Percentiles rank a stretch among this genome's conserved stretches.
Conservation (phyloP, 345 rosid genomes). For the Rubroshorea leprosula region DNA sequence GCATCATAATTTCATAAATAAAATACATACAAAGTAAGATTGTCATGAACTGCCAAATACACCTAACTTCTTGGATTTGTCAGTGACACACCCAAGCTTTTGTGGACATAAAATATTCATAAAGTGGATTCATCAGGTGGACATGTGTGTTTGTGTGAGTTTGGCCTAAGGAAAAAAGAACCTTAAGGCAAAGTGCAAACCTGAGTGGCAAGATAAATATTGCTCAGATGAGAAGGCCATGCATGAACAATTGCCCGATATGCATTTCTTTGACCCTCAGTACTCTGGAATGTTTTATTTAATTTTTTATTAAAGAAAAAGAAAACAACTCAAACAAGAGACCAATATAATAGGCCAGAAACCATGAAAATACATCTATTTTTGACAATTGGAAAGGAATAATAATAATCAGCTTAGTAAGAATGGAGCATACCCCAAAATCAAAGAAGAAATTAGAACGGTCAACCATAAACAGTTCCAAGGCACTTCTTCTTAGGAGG, state of each 20-base stretch:
- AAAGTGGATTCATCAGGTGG: not conserved
- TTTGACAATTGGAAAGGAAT: slow-evolving; percentile 2
- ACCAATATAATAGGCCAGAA: slow-evolving; percentile 6
- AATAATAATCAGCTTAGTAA: slow-evolving; percentile 9
- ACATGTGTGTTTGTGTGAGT: not conserved
- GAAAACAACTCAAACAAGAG: not conserved
- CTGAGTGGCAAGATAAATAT: slow-evolving; percentile 94
- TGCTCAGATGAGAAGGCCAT: slow-evolving; percentile 81
- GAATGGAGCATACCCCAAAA: slow-evolving; percentile 65
- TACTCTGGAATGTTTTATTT: slow-evolving; percentile 37
- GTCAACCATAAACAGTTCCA: slow-evolving; percentile 96
- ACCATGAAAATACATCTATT: slow-evolving; percentile 6
- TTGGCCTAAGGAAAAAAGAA: slow-evolving; percentile 6
- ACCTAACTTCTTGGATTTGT: no score
- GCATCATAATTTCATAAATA: no score
- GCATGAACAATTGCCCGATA: slow-evolving; percentile 92
- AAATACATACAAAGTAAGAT: no score
- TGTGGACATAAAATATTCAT: not conserved
- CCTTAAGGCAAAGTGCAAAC: slow-evolving; percentile 33
- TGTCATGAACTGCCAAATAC: no score
- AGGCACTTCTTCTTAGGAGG: slow-evolving; percentile 90
- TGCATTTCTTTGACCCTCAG: slow-evolving; percentile 83
- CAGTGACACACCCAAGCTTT: not conserved
- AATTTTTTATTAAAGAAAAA: not conserved
- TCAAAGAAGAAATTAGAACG: slow-evolving; percentile 96